phyloP scores from a whole-genome alignment of 1,139 yeast genomes.

The Hyphopichia khmerensis region DNA sequence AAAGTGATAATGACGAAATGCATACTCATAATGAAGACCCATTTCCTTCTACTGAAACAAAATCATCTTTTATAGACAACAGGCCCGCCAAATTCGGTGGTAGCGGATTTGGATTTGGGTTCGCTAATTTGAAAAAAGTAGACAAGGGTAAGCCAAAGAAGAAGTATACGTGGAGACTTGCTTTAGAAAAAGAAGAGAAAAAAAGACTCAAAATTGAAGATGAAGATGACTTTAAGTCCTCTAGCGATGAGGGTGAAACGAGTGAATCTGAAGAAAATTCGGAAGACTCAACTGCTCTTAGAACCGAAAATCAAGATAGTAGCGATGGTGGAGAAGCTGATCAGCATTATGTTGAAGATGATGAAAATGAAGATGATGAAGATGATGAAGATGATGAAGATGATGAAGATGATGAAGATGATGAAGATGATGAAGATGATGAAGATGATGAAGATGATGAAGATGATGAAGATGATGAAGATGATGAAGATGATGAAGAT shows the following conservation, averaged over 20 bases:
- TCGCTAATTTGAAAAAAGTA: conserved; percentile 53
- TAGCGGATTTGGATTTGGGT: conserved; percentile 65
- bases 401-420: conserved; percentile 9
- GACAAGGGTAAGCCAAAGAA: conserved; percentile 37
- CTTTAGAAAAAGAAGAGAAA: conserved; percentile 38
- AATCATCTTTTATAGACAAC: conserved; percentile 67
- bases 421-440: conserved; percentile 11
- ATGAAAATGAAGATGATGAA: conserved; percentile 7
- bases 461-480: conserved; percentile 40
- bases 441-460: conserved; percentile 9
- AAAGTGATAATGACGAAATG: conserved; percentile 22
- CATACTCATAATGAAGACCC: conserved; percentile 16
- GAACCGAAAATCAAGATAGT: conserved; percentile 11
- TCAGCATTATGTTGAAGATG: too few relatives aligned
- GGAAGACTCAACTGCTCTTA: conserved; percentile 26
- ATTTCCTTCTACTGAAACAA: conserved; percentile 12
- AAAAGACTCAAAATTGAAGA: conserved; percentile 34
- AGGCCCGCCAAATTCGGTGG: conserved; percentile 68
- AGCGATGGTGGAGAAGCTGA: conserved; percentile 7
- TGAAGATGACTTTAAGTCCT: conserved; percentile 36
- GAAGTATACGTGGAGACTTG: conserved; percentile 45
- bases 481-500: conserved; percentile 17
- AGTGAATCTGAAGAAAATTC: conserved; percentile 8
- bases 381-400: conserved; percentile 4
- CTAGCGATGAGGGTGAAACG: conserved; percentile 35